Evolutionary conservation across 2,329 filamentous ascomycete species (phyloP).

Genomic region (Pochonia chlamydosporia): DNA sequence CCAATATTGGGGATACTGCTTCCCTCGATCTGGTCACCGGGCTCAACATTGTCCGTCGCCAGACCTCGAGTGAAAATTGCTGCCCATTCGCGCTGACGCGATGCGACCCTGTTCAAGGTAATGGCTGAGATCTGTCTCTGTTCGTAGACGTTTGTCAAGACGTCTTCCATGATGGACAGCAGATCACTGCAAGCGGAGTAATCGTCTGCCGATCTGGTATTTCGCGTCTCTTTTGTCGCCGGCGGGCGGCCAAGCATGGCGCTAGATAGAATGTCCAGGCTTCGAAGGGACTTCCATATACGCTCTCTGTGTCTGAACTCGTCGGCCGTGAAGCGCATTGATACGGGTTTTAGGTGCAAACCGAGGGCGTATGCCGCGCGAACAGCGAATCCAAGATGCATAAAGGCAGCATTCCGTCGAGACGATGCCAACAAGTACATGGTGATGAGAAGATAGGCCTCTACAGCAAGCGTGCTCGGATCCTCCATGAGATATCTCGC

Average conservation of each 20-base stretch:
- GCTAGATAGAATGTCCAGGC: conserved; percentile 20
- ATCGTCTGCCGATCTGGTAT: conserved; percentile 13
- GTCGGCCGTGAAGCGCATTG: conserved; percentile 11
- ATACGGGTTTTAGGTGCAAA: conserved; percentile 33
- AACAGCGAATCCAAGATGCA: conserved; percentile 56
- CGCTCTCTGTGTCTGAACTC: conserved; percentile 17
- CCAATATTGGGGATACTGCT: conserved; percentile 1
- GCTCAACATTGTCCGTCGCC: conserved; percentile 8
- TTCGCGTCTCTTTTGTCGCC: conserved; percentile 16
- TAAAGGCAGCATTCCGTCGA: conserved; percentile 54
- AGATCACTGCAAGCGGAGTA: conserved; percentile 12
- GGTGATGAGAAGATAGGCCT: conserved; percentile 48
- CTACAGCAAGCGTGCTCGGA: conserved; percentile 46
- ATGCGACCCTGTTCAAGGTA: conserved; percentile 18
- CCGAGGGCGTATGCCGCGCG: conserved; percentile 53
- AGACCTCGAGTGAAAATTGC: conserved; percentile 18
- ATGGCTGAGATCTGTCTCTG: conserved; percentile 16
- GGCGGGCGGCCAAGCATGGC: conserved; percentile 20
- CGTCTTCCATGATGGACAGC: conserved; percentile 22
- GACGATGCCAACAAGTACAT: conserved; percentile 56
- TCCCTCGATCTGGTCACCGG: not conserved
- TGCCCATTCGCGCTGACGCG: conserved; percentile 22
- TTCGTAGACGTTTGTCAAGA: conserved; percentile 23
- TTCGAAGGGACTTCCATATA: conserved; percentile 19
- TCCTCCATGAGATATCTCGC: conserved; percentile 34